Base-by-base conservation (phyloP, 805 yeast species). In the Wickerhamiella australiensis region DNA sequence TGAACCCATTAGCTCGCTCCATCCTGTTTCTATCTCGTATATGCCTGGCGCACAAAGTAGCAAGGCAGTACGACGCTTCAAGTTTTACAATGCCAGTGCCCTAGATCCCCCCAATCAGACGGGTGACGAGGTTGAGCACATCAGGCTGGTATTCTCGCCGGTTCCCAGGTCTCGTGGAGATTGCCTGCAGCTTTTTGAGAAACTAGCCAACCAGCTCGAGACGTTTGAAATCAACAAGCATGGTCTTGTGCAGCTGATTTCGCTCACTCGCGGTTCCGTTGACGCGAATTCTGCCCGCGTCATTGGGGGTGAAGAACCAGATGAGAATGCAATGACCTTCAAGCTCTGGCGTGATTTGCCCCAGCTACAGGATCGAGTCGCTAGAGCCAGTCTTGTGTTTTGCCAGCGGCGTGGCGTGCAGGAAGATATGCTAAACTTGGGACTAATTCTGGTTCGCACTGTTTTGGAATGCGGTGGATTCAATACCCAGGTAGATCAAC, bases 161-260 rank as follows among this genome's bases (percentile, higher is more conserved):
- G 29, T 23, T n/a, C 44, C 44, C 2, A 25, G 25, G 15, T 9
- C 13, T 9, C 36, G 22, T 13, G 33, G 35, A 2, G 52, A 25
- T 6, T 33, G 50, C 20, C 29, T 42, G 9, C n/a, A 31, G 3
- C 47, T 58, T 26, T 54, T 56, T 29, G 55, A 52, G 18, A 23
- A 48, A 5, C 54, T 59, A 2, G 44, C 56, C 3, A 15, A 46
- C 11, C 52, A 49, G 36, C 50, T 60, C 17, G 53, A 56, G 20
- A 37, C 46, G 1, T 23, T 46, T 22, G 47, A 55, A 4, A 55
- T 59, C 25, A 54, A 51, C 25, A 40, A 57, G 4, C 55, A 56
- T 27, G 61, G 58, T 17, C 53, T 60, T 11, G 38, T 59, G 15
- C 55, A 54, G 42, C 53, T 59, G 44, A 35, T 45, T 3, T 11